phyloP scores from a whole-genome alignment of 164 flowering plant genomes.

The Cinnamomum micranthum region DNA sequence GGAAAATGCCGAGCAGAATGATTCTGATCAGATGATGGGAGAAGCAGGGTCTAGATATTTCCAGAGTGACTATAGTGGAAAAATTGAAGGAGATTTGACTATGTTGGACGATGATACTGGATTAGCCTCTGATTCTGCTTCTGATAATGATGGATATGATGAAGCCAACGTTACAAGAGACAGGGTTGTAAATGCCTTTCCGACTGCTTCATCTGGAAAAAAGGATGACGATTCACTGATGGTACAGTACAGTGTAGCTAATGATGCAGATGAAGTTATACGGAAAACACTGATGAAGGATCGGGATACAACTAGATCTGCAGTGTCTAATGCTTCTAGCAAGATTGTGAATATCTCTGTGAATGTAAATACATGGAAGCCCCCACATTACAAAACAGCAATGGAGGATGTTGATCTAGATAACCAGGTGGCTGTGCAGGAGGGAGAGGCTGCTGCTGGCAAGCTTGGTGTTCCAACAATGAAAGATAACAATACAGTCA shows the following conservation, averaged over 20 bases:
- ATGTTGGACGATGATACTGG: constrained; percentile 34
- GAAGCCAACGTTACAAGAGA: constrained; percentile 26
- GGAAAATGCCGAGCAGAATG: constrained; percentile 34
- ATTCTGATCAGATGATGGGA: constrained; percentile 17
- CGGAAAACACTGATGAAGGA: constrained; percentile 33
- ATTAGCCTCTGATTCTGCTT: constrained; percentile 41
- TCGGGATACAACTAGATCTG: constrained; percentile 32
- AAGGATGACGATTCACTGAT: constrained; percentile 41
- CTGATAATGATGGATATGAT: constrained; percentile 60
- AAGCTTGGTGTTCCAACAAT: constrained; percentile 25
- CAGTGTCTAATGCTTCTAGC: constrained; percentile 34
- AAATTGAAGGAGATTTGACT: constrained; percentile 25
- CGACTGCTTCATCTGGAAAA: constrained; percentile 35
- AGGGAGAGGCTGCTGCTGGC: constrained; percentile 21
- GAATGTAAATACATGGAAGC: constrained; percentile 71
- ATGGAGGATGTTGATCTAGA: constrained; percentile 32
- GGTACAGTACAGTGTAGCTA: constrained; percentile 44
- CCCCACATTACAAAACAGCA: constrained; percentile 48
- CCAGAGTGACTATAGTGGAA: constrained; percentile 26
- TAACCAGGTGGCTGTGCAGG: constrained; percentile 25
- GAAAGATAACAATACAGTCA: constrained; percentile 31
- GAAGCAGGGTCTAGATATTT: constrained; percentile 14
- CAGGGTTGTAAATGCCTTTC: constrained; percentile 31
- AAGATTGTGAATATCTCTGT: constrained; percentile 54
- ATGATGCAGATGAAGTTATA: constrained; percentile 26